Conservation (phyloP, 106 monocot species). For the Dioscorea dumetorum region DNA sequence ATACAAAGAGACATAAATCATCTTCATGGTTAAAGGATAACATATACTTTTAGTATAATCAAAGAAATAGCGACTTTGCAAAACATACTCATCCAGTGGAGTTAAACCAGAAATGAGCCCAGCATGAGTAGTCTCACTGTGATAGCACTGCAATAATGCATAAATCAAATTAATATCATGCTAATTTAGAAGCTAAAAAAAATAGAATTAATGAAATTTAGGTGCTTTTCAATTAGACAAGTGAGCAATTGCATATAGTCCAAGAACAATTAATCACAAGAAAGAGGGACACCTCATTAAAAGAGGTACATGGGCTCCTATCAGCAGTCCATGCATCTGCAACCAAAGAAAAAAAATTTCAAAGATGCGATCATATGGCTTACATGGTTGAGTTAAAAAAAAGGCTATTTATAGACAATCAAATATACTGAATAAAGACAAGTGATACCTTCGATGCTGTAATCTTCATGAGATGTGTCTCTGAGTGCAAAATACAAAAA, state of each 20-base stretch:
- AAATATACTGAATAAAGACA: conserved; percentile 1
- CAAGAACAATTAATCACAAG: not conserved
- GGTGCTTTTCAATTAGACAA: not conserved
- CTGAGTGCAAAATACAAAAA: conserved; percentile 15
- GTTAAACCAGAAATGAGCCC: conserved; percentile 40
- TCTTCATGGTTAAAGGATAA: not conserved
- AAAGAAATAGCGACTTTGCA: not conserved
- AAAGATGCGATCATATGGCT: conserved; percentile 7
- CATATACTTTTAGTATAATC: not conserved
- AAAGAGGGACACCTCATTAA: not conserved
- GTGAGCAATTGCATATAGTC: not conserved
- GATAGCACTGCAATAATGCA: conserved; percentile 17
- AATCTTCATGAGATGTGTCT: conserved; percentile 6
- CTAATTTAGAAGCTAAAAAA: not conserved
- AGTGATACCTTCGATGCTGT: conserved; percentile 26
- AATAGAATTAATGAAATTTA: not conserved
- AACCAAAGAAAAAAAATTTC: conserved; percentile 2
- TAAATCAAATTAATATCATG: not conserved
- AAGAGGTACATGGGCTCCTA: no score
- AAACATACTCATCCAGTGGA: conserved; percentile 61
- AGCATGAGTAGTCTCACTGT: conserved; percentile 5
- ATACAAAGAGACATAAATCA: conserved; percentile 14
- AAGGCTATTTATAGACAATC: not conserved
- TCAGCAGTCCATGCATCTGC: no score
- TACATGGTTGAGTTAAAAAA: not conserved